Conservation (phyloP, 352 stramenopile genomes). For the Phytophthora hibernalis region DNA sequence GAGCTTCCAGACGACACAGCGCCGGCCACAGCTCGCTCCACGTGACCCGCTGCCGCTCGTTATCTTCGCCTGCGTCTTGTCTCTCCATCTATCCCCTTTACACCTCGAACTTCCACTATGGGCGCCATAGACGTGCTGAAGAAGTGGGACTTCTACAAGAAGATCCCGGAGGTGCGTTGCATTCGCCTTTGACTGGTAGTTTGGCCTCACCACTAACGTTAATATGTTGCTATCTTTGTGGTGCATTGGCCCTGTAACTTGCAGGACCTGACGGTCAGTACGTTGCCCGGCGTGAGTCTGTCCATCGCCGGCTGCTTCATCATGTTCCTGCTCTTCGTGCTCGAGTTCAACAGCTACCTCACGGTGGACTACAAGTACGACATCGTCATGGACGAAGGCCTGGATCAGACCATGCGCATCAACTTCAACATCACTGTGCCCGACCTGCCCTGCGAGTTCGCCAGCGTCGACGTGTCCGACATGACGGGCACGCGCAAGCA, state of each 20-base stretch:
- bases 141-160: slow-evolving; percentile 94
- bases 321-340: slow-evolving; percentile 91
- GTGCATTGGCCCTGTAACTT: slow-evolving; percentile 6
- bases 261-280: slow-evolving; percentile 88
- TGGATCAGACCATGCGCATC: slow-evolving; percentile 92
- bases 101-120: slow-evolving; percentile 44
- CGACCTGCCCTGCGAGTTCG: slow-evolving; percentile 97
- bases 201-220: neutral
- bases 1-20: slow-evolving; percentile 14
- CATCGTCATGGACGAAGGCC: slow-evolving; percentile 89
- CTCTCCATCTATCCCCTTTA: neutral
- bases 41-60: neutral
- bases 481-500: slow-evolving; percentile 97
- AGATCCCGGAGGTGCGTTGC: slow-evolving; percentile 83
- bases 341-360: slow-evolving; percentile 91
- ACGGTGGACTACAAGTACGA: slow-evolving; percentile 89
- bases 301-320: slow-evolving; percentile 88
- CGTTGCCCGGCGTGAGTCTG: slow-evolving; percentile 83
- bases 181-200: neutral
- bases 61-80: slow-evolving; percentile 14
- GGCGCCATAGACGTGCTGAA: slow-evolving; percentile 89
- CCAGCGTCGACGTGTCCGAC: slow-evolving; percentile 96
- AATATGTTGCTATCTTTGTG: slow-evolving; percentile 8
- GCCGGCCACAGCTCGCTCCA: neutral
- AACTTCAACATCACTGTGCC: slow-evolving; percentile 99